Percentiles rank a stretch among this genome's conserved stretches.
Evolutionary conservation across 306 rosid species (phyloP).

Genomic region (Rosa persica): DNA sequence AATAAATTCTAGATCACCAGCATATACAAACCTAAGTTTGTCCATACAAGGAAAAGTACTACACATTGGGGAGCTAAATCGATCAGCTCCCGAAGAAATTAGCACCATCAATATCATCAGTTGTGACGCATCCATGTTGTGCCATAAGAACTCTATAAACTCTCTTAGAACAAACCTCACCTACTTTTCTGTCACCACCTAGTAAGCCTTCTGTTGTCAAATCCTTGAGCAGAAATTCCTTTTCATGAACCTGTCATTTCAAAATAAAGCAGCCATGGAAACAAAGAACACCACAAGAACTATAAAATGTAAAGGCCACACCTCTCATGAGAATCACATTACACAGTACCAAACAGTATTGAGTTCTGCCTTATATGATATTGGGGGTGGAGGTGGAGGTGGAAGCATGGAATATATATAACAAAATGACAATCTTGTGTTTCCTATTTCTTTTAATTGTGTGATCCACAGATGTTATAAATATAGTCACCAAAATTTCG

Average conservation of each 20-base stretch:
- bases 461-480: too few relatives aligned
- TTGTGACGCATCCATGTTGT: constrained; percentile 62
- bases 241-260: constrained; percentile 69
- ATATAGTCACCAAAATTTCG: too few relatives aligned
- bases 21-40: not conserved
- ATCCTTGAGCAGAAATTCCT: constrained; percentile 84
- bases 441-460: too few relatives aligned
- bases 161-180: constrained; percentile 89
- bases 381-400: too few relatives aligned
- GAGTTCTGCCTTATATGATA: not conserved
- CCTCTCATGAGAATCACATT: not conserved
- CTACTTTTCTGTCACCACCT: constrained; percentile 78
- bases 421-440: too few relatives aligned
- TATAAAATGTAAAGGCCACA: not conserved
- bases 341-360: not conserved
- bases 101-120: constrained; percentile 91
- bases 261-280: constrained; percentile 12
- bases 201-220: constrained; percentile 62
- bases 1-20: not conserved
- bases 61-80: constrained; percentile 12
- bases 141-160: constrained; percentile 86
- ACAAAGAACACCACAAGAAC: not conserved
- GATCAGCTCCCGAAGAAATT: constrained; percentile 55
- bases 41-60: not conserved
- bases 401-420: too few relatives aligned